phyloP scores from a whole-genome alignment of 352 stramenopile species.

The Phytophthora cactorum region DNA sequence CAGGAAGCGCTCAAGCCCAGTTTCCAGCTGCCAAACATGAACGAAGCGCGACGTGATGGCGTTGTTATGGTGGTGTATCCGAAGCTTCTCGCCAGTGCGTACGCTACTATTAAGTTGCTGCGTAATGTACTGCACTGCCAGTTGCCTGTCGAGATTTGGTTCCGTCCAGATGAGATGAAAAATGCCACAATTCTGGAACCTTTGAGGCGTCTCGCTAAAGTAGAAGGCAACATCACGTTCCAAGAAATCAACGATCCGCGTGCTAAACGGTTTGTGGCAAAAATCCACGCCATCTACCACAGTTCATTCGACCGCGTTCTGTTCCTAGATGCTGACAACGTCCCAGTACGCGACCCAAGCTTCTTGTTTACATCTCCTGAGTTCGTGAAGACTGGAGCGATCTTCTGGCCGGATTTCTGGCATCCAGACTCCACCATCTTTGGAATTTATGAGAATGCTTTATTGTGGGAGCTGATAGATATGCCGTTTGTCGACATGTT shows the following conservation, averaged over 20 bases:
- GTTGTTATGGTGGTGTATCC: conserved; percentile 67
- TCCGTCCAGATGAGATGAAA: conserved; percentile 40
- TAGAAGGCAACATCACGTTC: conserved; percentile 26
- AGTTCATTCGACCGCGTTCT: conserved; percentile 50
- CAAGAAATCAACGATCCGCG: conserved; percentile 27
- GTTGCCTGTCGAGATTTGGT: conserved; percentile 65
- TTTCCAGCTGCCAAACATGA: conserved; percentile 21
- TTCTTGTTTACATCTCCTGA: conserved; percentile 37
- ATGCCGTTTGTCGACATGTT: conserved; percentile 46
- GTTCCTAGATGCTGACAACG: conserved; percentile 63
- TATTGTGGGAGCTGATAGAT: conserved; percentile 60
- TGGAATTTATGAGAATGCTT: conserved; percentile 45
- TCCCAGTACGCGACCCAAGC: conserved; percentile 51
- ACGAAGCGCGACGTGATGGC: conserved; percentile 6
- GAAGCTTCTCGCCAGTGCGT: conserved; percentile 48
- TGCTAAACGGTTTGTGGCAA: conserved; percentile 50
- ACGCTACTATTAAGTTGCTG: conserved; percentile 44
- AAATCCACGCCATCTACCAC: conserved; percentile 55
- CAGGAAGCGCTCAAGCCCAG: conserved; percentile 10
- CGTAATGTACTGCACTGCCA: conserved; percentile 37
- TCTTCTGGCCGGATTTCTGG: conserved; percentile 78
- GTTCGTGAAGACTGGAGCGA: conserved; percentile 43
- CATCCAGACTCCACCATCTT: conserved; percentile 54
- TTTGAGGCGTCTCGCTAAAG: conserved; percentile 35
- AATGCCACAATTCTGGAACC: conserved; percentile 28